These are phyloP conservation scores for Sarocladium kiliense DNA, from an alignment of 2,329 filamentous ascomycete genomes.

Conservation along the genomic window DNA sequence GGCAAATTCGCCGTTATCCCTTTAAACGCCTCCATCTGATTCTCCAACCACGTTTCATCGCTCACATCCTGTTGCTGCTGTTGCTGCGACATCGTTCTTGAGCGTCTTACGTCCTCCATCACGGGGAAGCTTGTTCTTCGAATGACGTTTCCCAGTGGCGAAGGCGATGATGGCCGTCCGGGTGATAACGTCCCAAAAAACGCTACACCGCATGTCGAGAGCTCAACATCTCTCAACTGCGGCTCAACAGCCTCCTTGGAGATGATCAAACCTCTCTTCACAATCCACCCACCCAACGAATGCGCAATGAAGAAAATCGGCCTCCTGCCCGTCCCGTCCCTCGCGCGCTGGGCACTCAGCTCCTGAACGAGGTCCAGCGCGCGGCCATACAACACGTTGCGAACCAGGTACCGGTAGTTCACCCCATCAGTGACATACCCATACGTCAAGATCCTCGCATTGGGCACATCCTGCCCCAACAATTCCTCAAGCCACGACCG, in stretches of 20 bases:
- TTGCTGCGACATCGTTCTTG: neutral
- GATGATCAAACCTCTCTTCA: constrained; percentile 22
- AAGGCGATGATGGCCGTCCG: constrained; percentile 17
- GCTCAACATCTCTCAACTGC: constrained; percentile 17
- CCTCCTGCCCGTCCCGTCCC: constrained; percentile 15
- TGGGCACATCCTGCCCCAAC: constrained; percentile 18
- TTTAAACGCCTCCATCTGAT: constrained; percentile 22
- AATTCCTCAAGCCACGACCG: constrained; percentile 20
- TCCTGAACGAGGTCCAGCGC: constrained; percentile 18
- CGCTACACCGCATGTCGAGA: constrained; percentile 21
- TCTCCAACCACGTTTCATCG: constrained; percentile 20
- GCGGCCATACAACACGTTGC: constrained; percentile 19
- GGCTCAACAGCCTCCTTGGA: constrained; percentile 20
- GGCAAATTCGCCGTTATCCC: constrained; percentile 18
- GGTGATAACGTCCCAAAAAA: constrained; percentile 22
- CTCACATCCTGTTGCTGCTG: constrained; percentile 12
- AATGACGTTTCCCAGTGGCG: constrained; percentile 20
- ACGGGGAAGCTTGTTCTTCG: constrained; percentile 18
- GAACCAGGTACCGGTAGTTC: constrained; percentile 18
- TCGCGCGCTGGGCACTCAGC: constrained; percentile 15
- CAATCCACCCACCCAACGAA: constrained; percentile 22
- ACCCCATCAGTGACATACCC: constrained; percentile 17
- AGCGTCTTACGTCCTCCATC: constrained; percentile 7
- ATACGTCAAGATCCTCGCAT: constrained; percentile 22
- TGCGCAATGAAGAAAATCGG: constrained; percentile 23